Evolutionary conservation across 139 green algal genomes (phyloP), one percentile per base, ranked within the genome.

Genomic region (Micromonas commoda): DNA sequence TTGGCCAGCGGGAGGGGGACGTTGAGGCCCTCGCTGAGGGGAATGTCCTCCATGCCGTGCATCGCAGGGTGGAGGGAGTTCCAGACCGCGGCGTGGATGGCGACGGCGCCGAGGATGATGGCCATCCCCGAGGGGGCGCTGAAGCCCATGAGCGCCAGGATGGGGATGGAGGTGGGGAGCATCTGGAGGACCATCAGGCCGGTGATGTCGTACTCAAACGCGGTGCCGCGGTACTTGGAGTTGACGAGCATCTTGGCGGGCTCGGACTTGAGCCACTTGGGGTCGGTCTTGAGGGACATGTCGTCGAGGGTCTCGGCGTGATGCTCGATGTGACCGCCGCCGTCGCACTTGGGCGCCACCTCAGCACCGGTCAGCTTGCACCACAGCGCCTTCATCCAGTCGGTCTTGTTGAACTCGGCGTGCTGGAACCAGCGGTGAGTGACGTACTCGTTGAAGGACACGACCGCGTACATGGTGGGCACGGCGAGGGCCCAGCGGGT

Each of bases 251-350:
- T 39, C 26, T 9, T 33, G 32, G 60, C 60, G 16, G 68, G 57
- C n/a, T 70, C n/a, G 70, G 53, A 61, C 20, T 60, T 34, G 19
- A 70, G 28, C 77, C 77, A 82, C 52, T 60, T 54, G 2, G 24
- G 16, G 9, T 76, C 37, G 13, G 54, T 65, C 52, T 53, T 64
- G 13, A 82, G 57, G n/a, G 23, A 60, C 77, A 82, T 82, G 54
- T 82, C 77, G 68, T 82, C 77, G 2, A 78, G 68, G 16, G 77
- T 82, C 35, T 82, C 77, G 3, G 69, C 69, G 61, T 82, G 77
- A 28, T 82, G 77, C 54, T 82, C 77, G 70, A 82, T 63, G 77
- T 82, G 77, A 24, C 77, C 77, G 34, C 77, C 77, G 54, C 77
- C 77, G 23, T 63, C 26, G 13, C 74, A 29, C 77, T 78, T 78